Percentiles rank a stretch among this genome's conserved stretches.
These are phyloP conservation scores for Penicillium riverlandense DNA, from an alignment of 495 filamentous ascomycete species.

Conservation along the genomic window DNA sequence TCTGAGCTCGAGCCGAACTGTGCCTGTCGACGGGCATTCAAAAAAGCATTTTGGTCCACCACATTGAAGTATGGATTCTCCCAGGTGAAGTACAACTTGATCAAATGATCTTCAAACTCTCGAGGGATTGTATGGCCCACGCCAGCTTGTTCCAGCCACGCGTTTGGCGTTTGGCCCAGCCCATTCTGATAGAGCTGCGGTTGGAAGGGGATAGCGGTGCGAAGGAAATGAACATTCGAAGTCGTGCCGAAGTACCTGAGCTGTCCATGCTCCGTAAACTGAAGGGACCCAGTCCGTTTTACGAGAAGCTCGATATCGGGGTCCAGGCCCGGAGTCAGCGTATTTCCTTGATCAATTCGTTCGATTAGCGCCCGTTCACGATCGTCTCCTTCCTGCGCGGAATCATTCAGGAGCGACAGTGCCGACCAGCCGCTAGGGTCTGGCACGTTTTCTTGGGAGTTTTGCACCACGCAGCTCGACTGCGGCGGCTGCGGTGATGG, in stretches of 20 bases:
- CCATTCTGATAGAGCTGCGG: too few relatives aligned
- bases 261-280: conserved; percentile 17
- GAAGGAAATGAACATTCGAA: conserved; percentile 11
- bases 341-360: not conserved
- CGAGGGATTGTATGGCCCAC: conserved; percentile 2
- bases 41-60: conserved; percentile 10
- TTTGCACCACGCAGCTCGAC: too few relatives aligned
- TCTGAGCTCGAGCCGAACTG: not conserved
- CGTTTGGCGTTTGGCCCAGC: not conserved
- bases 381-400: too few relatives aligned
- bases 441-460: too few relatives aligned
- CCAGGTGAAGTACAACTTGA: conserved; percentile 21
- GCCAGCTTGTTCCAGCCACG: conserved; percentile 5
- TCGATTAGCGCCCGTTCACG: not conserved
- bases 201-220: not conserved
- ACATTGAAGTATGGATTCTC: conserved; percentile 17
- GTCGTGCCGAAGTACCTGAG: conserved; percentile 15
- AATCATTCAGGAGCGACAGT: too few relatives aligned
- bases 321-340: not conserved
- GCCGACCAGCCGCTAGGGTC: too few relatives aligned
- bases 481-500: too few relatives aligned
- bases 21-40: conserved; percentile 6
- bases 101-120: conserved; percentile 13
- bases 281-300: conserved; percentile 11
- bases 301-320: conserved; percentile 5